Percentiles rank a stretch among this genome's conserved stretches.
Conservation (phyloP, 2,329 filamentous ascomycete species). For the Tolypocladium album region DNA sequence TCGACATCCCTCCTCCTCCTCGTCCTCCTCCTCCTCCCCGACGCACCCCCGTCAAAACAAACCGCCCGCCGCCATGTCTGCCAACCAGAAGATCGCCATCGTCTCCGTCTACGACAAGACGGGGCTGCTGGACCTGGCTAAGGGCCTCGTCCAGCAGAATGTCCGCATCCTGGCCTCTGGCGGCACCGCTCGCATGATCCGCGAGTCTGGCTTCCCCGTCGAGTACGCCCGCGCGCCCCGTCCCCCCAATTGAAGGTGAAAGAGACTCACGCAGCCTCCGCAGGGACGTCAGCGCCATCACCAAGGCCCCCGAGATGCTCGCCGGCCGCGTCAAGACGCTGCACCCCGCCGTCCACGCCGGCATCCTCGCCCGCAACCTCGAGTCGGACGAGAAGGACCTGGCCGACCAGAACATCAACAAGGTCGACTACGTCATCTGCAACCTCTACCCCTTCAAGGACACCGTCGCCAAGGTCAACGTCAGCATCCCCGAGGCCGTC, state of each 20-base stretch:
- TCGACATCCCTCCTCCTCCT: too few relatives aligned
- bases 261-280: background rate
- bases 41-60: background rate
- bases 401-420: slow-evolving; percentile 86
- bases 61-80: slow-evolving; percentile 22
- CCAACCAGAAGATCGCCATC: slow-evolving; percentile 61
- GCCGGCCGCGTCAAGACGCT: slow-evolving; percentile 81
- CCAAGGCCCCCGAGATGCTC: slow-evolving; percentile 93
- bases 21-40: background rate
- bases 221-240: slow-evolving; percentile 50
- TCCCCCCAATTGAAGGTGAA: background rate
- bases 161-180: slow-evolving; percentile 90
- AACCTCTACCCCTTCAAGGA: slow-evolving; percentile 99
- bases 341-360: slow-evolving; percentile 82
- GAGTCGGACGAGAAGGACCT: slow-evolving; percentile 96
- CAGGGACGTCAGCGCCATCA: slow-evolving; percentile 95
- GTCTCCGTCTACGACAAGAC: slow-evolving; percentile 99
- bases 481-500: slow-evolving; percentile 91
- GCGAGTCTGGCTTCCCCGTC: slow-evolving; percentile 89
- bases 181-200: slow-evolving; percentile 91
- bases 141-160: slow-evolving; percentile 80
- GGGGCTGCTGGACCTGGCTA: slow-evolving; percentile 82
- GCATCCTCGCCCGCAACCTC: slow-evolving; percentile 88
- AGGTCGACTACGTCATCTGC: slow-evolving; percentile 94
- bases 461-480: slow-evolving; percentile 91